Base-by-base conservation (phyloP, 306 rosid species). In the Hylodesmum podocarpum region DNA sequence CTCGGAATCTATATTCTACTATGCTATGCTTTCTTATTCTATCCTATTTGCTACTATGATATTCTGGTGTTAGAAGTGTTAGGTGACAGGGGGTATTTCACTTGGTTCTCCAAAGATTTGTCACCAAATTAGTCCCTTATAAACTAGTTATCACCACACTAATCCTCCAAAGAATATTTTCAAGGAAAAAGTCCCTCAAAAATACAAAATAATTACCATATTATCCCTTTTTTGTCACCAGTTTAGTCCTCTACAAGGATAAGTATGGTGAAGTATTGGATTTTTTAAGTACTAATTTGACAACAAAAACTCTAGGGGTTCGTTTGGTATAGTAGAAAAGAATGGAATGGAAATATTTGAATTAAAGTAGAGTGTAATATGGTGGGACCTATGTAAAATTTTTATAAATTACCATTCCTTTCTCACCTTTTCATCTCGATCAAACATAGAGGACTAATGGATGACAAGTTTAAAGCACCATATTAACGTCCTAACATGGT, bases 401-500 rank as follows among this genome's bases (percentile, higher is more conserved):
- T n/a, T n/a, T n/a, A n/a, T n/a, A n/a, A n/a, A n/a, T n/a, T n/a
- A n/a, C n/a, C n/a, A n/a, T n/a, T n/a, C n/a, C n/a, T n/a, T n/a
- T n/a, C n/a, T n/a, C n/a, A n/a, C n/a, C n/a, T n/a, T n/a, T n/a
- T n/a, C n/a, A n/a, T n/a, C n/a, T n/a, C n/a, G n/a, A n/a, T n/a
- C n/a, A n/a, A n/a, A n/a, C n/a, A n/a, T n/a, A n/a, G n/a, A n/a
- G n/a, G n/a, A n/a, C n/a, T n/a, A n/a, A n/a, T n/a, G n/a, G n/a
- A n/a, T n/a, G n/a, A n/a, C 36, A 47, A 51, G 27, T 72, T 79
- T 16, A 76, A 76, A 81, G 51, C 71, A 29, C 40, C 75, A 53
- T 6, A 64, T 65, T 41, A 78, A 54, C 66, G 37, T 6, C 25
- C 24, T n/a, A 39, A 70, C 81, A 69, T 27, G 28, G 77, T 66